A percentile compares a stretch with the other conserved stretches of the same genome.
These are phyloP conservation scores for Camillea tinctor DNA, from an alignment of 2,329 filamentous ascomycete genomes.

Conservation along the genomic window DNA sequence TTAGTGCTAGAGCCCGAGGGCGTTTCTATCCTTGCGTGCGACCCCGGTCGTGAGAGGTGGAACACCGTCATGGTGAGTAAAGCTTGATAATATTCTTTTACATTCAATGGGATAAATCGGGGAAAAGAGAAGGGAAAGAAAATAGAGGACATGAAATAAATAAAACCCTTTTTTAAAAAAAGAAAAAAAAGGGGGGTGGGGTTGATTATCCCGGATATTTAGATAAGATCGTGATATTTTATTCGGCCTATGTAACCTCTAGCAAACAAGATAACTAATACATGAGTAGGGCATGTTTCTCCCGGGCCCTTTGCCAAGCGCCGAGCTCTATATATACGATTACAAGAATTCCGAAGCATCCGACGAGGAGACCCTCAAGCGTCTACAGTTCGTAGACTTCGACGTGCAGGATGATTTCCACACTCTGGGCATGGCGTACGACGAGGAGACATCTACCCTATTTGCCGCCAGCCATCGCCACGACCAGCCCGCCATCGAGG, in stretches of 20 bases:
- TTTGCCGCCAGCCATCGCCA: conserved; percentile 39
- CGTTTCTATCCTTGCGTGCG: conserved; percentile 39
- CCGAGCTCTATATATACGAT: conserved; percentile 37
- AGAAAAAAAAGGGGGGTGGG: no score
- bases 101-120: no score
- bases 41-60: conserved; percentile 39
- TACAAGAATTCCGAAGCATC: conserved; percentile 28
- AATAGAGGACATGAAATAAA: no score
- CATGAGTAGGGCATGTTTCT: conserved; percentile 28
- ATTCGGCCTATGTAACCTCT: no score
- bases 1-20: conserved; percentile 36
- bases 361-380: conserved; percentile 23
- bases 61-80: conserved; percentile 41
- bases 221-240: neutral
- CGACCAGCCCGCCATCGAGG: conserved; percentile 36
- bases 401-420: conserved; percentile 34
- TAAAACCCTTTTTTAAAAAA: no score
- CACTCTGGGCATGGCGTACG: conserved; percentile 39
- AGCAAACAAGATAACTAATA: no score
- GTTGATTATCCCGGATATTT: no score
- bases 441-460: conserved; percentile 35
- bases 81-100: no score
- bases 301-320: conserved; percentile 26
- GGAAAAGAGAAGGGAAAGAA: no score
- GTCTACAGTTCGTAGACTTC: conserved; percentile 26